Base-by-base conservation (phyloP, 208 protist species). In the Naegleria lovaniensis region DNA sequence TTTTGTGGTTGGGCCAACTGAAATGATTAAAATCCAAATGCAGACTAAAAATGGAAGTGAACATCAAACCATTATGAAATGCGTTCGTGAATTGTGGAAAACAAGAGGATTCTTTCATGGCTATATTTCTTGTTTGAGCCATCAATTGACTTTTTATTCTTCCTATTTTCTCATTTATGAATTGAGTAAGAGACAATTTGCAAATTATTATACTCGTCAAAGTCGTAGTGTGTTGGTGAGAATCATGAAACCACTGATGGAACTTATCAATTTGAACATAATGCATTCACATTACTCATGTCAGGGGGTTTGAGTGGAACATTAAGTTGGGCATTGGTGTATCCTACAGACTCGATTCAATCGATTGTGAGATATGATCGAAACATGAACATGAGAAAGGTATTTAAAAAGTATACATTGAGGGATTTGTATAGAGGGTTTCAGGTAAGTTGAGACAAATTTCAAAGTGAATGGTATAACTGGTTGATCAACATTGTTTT, bases 111-210 rank as follows among this genome's bases (percentile, higher is more conserved):
- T 87, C 6, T 87, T 87, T n/a, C 83, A 87, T 51, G 83, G 83
- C 7, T 87, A 87, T 51, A 15, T 36, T 52, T 9, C 83, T 51
- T 87, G 83, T 51, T 51, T 87, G 11, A 51, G 3, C 7, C 83
- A 87, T 87, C 83, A 87, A 51, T 36, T 87, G 29, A 87, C 83
- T 40, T 87, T 87, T 51, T 87, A 87, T 87, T 40, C 83, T 87
- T 22, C 83, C 19, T 87, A 87, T 51, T 87, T 87, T 87, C 29
- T 51, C 1, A 51, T 87, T 87, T 87, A 87, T 87, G 83, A 87
- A 51, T 40, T 51, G 38, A 19, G 38, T 33, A 87, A 87, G 29
- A 87, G 41, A 51, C 7, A 51, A 51, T 87, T 87, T 52, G 83
- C 29, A 9, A 0, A 87, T 9, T 87, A 29, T 19, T 67, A n/a